A percentile compares a stretch with the other conserved stretches of the same genome.
Evolutionary conservation across 345 rosid genomes (phyloP).

Genomic region (Melaleuca alternifolia): DNA sequence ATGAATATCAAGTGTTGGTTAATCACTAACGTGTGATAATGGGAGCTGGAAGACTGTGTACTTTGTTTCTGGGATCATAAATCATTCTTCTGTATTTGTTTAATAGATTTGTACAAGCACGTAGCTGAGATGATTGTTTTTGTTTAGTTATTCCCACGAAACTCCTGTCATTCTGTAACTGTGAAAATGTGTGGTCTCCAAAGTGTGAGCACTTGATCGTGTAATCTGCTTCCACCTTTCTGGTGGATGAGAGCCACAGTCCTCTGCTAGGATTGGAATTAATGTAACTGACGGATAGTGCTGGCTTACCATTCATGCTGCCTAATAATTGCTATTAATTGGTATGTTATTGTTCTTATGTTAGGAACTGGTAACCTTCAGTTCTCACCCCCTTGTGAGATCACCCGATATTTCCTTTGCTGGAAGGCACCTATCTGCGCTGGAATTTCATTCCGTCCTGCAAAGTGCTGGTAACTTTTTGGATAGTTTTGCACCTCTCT

Average conservation of each 20-base stretch:
- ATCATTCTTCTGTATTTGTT: neutral
- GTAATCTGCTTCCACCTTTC: neutral
- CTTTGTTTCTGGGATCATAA: neutral
- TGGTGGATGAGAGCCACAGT: neutral
- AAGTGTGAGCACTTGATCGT: neutral
- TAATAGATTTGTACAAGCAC: neutral
- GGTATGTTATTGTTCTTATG: neutral
- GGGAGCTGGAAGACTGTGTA: neutral
- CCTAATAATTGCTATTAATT: neutral
- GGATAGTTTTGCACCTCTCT: neutral
- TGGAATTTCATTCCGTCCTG: constrained; percentile 73
- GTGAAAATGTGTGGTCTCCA: neutral
- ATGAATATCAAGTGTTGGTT: neutral
- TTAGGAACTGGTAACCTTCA: constrained; percentile 87
- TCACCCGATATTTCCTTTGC: constrained; percentile 69
- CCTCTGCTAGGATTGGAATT: neutral
- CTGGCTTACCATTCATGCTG: neutral
- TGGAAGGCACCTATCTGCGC: constrained; percentile 80
- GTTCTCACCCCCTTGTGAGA: constrained; percentile 48
- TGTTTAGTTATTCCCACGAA: neutral
- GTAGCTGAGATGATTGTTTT: neutral
- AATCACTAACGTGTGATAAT: neutral
- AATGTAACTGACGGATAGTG: neutral
- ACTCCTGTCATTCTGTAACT: neutral
- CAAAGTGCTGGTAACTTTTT: constrained; percentile 41